These are phyloP conservation scores for Kwoniella shandongensis DNA, from an alignment of 768 basidiomycete species.

Conservation along the genomic window DNA sequence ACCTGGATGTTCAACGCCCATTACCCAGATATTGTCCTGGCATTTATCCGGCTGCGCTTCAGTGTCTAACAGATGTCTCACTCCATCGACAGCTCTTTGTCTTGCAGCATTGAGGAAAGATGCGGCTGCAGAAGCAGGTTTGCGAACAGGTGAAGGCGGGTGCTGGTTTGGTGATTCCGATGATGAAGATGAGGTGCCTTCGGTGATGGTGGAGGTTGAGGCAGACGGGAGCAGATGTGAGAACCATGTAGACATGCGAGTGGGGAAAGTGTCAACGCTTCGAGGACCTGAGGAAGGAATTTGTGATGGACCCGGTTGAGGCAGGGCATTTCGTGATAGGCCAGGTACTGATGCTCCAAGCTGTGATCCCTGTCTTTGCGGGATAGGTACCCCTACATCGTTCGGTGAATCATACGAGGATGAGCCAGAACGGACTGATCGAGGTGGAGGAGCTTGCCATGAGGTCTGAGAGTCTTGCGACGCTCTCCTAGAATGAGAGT, in stretches of 20 bases:
- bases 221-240: constrained; percentile 42
- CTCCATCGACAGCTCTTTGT: constrained; percentile 53
- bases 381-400: constrained; percentile 28
- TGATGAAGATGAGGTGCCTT: constrained; percentile 12
- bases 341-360: constrained; percentile 42
- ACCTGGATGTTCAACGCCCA: constrained; percentile 67
- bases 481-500: constrained; percentile 20
- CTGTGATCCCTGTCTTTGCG: constrained; percentile 27
- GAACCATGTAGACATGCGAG: constrained; percentile 50
- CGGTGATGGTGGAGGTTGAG: constrained; percentile 19
- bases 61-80: constrained; percentile 85
- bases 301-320: constrained; percentile 26
- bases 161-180: constrained; percentile 13
- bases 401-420: constrained; percentile 21
- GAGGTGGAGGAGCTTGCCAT: constrained; percentile 20
- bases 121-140: constrained; percentile 41
- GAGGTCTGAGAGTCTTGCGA: constrained; percentile 43
- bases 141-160: constrained; percentile 42
- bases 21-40: constrained; percentile 79
- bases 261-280: constrained; percentile 28
- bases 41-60: constrained; percentile 83
- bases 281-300: constrained; percentile 2
- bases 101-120: constrained; percentile 47
- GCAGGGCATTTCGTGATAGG: constrained; percentile 31
- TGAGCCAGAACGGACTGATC: constrained; percentile 31